phyloP scores from a whole-genome alignment of 2,329 filamentous ascomycete species.

The Pseudomassariella vexata region DNA sequence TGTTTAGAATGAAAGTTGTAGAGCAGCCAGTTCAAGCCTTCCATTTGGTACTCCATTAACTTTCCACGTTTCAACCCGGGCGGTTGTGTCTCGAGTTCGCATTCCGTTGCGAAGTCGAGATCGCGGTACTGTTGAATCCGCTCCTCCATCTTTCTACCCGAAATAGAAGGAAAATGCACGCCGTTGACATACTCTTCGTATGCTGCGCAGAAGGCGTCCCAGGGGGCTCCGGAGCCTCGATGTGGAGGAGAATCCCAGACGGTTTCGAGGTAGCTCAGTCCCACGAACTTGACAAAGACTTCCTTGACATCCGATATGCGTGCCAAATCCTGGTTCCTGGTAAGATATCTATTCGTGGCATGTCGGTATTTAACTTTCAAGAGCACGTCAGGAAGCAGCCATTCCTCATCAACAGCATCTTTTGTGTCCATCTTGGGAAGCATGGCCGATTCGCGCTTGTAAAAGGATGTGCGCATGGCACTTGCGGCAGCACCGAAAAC shows the following conservation, averaged over 20 bases:
- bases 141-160: slow-evolving; percentile 55
- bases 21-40: slow-evolving; percentile 92
- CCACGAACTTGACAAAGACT: slow-evolving; percentile 86
- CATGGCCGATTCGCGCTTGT: slow-evolving; percentile 58
- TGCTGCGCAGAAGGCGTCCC: slow-evolving; percentile 73
- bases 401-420: slow-evolving; percentile 85
- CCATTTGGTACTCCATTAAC: slow-evolving; percentile 88
- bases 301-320: slow-evolving; percentile 67
- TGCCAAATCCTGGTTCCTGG: slow-evolving; percentile 58
- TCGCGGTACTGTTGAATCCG: slow-evolving; percentile 64
- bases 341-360: too few relatives aligned
- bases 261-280: slow-evolving; percentile 81
- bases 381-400: slow-evolving; percentile 80
- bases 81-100: slow-evolving; percentile 69
- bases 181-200: slow-evolving; percentile 84
- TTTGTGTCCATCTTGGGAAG: slow-evolving; percentile 64
- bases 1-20: slow-evolving; percentile 78
- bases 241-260: slow-evolving; percentile 83
- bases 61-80: slow-evolving; percentile 67
- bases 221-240: slow-evolving; percentile 58
- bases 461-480: slow-evolving; percentile 68
- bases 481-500: slow-evolving; percentile 64
- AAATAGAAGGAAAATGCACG: slow-evolving; percentile 57
- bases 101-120: slow-evolving; percentile 56
- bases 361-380: slow-evolving; percentile 68